These are phyloP conservation scores for Polytolypa hystricis DNA, from an alignment of 2,329 filamentous ascomycete species.

Conservation along the genomic window DNA sequence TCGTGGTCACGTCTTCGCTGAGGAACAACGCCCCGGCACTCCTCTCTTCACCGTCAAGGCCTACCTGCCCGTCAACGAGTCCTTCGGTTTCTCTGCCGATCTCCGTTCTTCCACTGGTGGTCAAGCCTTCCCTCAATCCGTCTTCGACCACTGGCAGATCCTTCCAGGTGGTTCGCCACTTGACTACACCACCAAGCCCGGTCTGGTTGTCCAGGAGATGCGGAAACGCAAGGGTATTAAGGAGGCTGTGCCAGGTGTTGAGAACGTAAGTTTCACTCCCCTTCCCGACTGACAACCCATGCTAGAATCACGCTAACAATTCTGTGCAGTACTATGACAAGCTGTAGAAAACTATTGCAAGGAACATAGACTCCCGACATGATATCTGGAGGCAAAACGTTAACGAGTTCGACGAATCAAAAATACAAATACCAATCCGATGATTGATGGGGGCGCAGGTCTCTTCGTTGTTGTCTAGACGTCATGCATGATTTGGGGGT, in stretches of 20 bases:
- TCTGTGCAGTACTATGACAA: slow-evolving; percentile 90
- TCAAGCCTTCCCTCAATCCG: slow-evolving; percentile 97
- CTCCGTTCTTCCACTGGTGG: slow-evolving; percentile 86
- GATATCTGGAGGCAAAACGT: slow-evolving; percentile 20
- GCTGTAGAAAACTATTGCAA: slow-evolving; percentile 54
- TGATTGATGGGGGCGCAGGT: too few relatives aligned
- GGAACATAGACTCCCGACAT: slow-evolving; percentile 11
- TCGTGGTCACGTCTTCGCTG: slow-evolving; percentile 97
- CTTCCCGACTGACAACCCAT: slow-evolving; percentile 7
- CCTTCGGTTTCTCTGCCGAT: slow-evolving; percentile 97
- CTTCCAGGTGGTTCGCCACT: slow-evolving; percentile 88
- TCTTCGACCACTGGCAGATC: slow-evolving; percentile 98
- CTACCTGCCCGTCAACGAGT: slow-evolving; percentile 92
- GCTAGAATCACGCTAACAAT: slow-evolving; percentile 4
- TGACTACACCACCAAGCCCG: slow-evolving; percentile 70
- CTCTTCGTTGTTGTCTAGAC: too few relatives aligned
- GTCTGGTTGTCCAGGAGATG: slow-evolving; percentile 74
- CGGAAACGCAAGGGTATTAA: slow-evolving; percentile 99
- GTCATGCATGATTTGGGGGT: slow-evolving; percentile 1
- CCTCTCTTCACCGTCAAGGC: slow-evolving; percentile 99
- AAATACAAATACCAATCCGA: slow-evolving; percentile 11
- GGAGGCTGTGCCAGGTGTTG: slow-evolving; percentile 80
- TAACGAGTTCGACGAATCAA: slow-evolving; percentile 35
- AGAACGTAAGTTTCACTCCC: slow-evolving; percentile 64
- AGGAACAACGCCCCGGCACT: slow-evolving; percentile 96